A percentile compares a stretch with the other conserved stretches of the same genome.
phyloP scores from a whole-genome alignment of 257 asterid genomes.

The Verbena officinalis region DNA sequence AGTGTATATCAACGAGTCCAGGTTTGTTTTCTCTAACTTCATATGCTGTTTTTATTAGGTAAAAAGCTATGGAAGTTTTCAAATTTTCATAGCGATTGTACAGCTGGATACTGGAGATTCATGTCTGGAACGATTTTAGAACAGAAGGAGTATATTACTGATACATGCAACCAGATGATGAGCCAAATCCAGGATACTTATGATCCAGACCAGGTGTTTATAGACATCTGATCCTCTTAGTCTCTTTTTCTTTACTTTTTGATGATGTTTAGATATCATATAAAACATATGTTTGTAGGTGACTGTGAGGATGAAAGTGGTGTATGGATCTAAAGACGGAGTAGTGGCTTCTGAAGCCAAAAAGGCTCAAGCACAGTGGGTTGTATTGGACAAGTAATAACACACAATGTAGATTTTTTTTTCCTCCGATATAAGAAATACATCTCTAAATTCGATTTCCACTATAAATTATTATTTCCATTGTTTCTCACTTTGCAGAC shows the following conservation, averaged over 20 bases:
- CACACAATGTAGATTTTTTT: slow-evolving; percentile 18
- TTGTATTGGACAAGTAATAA: slow-evolving; percentile 83
- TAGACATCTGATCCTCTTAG: neutral
- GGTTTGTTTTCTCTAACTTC: slow-evolving; percentile 1
- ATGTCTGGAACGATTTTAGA: slow-evolving; percentile 58
- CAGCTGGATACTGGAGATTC: slow-evolving; percentile 50
- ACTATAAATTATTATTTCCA: neutral
- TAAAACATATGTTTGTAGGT: slow-evolving; percentile 39
- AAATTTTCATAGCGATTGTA: slow-evolving; percentile 61
- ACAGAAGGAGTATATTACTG: slow-evolving; percentile 70
- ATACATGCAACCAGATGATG: slow-evolving; percentile 68
- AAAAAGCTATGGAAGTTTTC: slow-evolving; percentile 61
- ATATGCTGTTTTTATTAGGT: slow-evolving; percentile 40
- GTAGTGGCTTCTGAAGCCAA: slow-evolving; percentile 80
- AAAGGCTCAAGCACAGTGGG: slow-evolving; percentile 70
- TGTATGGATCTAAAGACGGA: slow-evolving; percentile 63
- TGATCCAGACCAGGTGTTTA: slow-evolving; percentile 64
- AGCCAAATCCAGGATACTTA: slow-evolving; percentile 56
- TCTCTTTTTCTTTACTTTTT: neutral
- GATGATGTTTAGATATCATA: neutral
- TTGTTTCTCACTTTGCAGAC: slow-evolving; percentile 37
- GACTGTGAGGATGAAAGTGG: slow-evolving; percentile 69
- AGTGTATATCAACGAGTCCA: too few relatives aligned
- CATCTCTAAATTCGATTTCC: neutral
- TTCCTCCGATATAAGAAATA: too few relatives aligned